Evolutionary conservation across 176 grass and related monocot species (phyloP).

Genomic region (Pontederia crassipes): DNA sequence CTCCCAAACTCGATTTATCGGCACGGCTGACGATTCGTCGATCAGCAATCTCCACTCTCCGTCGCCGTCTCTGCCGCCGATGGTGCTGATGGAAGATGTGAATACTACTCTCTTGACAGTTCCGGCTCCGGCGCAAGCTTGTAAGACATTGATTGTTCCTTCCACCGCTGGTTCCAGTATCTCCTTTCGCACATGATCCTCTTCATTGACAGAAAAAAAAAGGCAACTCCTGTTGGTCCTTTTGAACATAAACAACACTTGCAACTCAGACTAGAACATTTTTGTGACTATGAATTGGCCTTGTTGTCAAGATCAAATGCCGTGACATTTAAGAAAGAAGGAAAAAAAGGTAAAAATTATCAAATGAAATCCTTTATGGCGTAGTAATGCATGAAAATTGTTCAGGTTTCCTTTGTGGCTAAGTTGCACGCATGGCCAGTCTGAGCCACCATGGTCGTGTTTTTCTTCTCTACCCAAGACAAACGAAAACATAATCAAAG

Average conservation of each 20-base stretch:
- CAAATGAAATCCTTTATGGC: no score
- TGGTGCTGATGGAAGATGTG: constrained; percentile 82
- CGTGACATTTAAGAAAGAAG: no score
- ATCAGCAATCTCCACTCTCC: constrained; percentile 28
- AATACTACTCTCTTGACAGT: constrained; percentile 55
- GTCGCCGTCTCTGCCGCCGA: constrained; percentile 28
- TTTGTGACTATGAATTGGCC: no score
- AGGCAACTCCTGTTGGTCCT: background rate
- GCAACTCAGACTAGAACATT: no score
- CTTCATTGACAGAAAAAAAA: constrained; percentile 11
- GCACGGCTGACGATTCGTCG: constrained; percentile 52
- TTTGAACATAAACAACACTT: background rate
- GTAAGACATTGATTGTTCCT: constrained; percentile 60
- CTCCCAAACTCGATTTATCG: constrained; percentile 38
- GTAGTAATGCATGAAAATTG: no score
- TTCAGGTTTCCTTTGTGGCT: no score
- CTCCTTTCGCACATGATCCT: constrained; percentile 40
- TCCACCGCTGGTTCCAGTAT: constrained; percentile 52
- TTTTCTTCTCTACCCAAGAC: background rate
- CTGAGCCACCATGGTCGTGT: no score
- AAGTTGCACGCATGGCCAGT: no score
- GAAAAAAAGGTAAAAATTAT: no score
- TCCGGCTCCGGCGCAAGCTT: constrained; percentile 43
- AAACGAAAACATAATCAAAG: background rate
- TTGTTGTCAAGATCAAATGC: no score